Evolutionary conservation across 164 flowering plant species (phyloP), one percentile per base, ranked within the genome.

Genomic region (Chloranthus sessilifolius): DNA sequence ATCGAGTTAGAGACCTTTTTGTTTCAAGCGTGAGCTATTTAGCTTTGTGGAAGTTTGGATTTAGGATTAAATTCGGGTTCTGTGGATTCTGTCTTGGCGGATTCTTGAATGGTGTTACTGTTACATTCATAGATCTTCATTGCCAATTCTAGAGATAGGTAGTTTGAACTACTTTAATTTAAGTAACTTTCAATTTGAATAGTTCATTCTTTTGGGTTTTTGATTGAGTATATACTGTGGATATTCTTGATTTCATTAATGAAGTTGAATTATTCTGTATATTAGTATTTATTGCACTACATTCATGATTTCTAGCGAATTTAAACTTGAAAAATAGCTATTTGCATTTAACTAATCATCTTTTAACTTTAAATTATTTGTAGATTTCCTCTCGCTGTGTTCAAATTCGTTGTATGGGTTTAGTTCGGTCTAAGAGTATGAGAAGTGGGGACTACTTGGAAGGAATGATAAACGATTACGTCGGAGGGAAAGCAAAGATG

Each of bases 381-480:
- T 38, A 21, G 39, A 43, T 48, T 39, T 19, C 34, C 12, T 50
- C 16, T 9, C 41, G 29, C 10, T 39, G 31, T 62, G 10, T 14
- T 17, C 8, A 28, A 54, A 10, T 67, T 20, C 33, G 17, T 24
- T 28, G 36, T 34, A 82, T 83, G 90, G 83, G 79, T 26, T 57
- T 79, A 6, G 47, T 58, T 34, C 65, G 80, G 20, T 63, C 52
- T 27, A 53, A 73, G 1, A 64, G 27, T 7, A 35, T 47, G 70
- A 72, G 74, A 64, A 91, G 80, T 55, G 82, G 83, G 35, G 91
- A 87, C 7, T 75, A 64, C 61, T 44, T 85, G 59, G 96, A 87
- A 60, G 95, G 98, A 27, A 77, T 87, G 83, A 48, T 87, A 1
- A 72, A 37, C 36, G 95, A 84, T n/a, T 82, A 81, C 47, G 82